Evolutionary conservation across 208 protist genomes (phyloP).

Genomic region (Leishmania arabica): DNA sequence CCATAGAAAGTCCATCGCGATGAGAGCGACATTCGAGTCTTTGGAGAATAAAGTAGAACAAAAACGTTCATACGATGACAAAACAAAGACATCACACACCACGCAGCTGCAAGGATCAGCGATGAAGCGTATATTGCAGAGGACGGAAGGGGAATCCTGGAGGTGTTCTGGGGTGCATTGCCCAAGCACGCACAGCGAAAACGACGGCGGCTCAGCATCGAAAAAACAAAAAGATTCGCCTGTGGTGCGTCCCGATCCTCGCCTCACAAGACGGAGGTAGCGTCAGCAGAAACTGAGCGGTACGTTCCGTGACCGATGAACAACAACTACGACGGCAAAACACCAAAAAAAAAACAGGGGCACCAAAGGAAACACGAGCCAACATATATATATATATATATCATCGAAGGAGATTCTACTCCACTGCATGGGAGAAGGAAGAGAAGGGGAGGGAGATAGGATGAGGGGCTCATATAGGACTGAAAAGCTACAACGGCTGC

Average conservation of each 20-base stretch:
- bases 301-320: background rate
- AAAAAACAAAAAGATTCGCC: background rate
- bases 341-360: background rate
- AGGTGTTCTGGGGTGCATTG: background rate
- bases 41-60: background rate
- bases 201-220: background rate
- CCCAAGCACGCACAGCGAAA: background rate
- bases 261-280: background rate
- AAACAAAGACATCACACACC: background rate
- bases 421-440: background rate
- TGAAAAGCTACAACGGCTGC: background rate
- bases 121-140: background rate
- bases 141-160: no score
- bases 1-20: background rate
- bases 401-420: background rate
- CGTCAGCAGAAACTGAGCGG: background rate
- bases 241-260: background rate
- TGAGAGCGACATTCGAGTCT: background rate
- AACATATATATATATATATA: no score
- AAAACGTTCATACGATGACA: background rate
- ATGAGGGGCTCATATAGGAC: background rate
- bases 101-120: slow-evolving; percentile 5
- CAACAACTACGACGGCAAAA: background rate
- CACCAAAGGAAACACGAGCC: background rate
- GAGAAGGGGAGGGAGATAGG: background rate